Evolutionary conservation across 768 basidiomycete species (phyloP), one percentile per base, ranked within the genome.

Genomic region (Mycena metata): DNA sequence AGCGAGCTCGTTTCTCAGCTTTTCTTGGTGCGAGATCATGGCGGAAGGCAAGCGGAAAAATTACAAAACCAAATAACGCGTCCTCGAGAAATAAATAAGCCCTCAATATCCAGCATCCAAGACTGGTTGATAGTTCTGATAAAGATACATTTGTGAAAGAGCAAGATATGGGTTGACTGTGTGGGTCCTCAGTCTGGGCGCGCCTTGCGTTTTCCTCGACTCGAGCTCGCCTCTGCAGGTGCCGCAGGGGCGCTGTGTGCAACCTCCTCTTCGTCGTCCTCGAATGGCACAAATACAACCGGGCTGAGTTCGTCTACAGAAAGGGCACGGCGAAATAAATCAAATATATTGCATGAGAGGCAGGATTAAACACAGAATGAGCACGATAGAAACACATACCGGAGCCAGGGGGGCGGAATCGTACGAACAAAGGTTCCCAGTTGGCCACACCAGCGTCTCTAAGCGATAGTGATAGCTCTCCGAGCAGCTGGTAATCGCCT

Each of bases 361-460:
- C 60, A 43, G 23, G 23, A 67, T 43, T 55, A 61, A 67, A 26
- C 35, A 21, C n/a, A 26, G 26, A 52, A 47, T 33, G 56, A 59
- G 55, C 66, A 63, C 26, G 41, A 17, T 36, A 56, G 64, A 41
- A 26, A 39, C 67, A 83, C 88, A 83, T 78, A 93, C 93, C 90
- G 52, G 84, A 81, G 41, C 82, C 79, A 49, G 77, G 77, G 74
- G 91, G 86, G 70, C 83, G 86, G 71, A 93, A 93, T 74, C 89
- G 90, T 39, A 95, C 74, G 72, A 88, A 93, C 21, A 94, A 67
- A 16, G 78, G 79, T 45, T 93, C 93, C 90, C 92, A 95, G 60
- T 88, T 89, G 2, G 76, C 75, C 57, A 92, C 78, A 5, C 83
- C 79, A 58, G 83, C 84, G 47, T 88, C 88, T 49, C 88, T 82